Base-by-base conservation (phyloP, 2,329 filamentous ascomycete species). In the Huntiella omanensis region DNA sequence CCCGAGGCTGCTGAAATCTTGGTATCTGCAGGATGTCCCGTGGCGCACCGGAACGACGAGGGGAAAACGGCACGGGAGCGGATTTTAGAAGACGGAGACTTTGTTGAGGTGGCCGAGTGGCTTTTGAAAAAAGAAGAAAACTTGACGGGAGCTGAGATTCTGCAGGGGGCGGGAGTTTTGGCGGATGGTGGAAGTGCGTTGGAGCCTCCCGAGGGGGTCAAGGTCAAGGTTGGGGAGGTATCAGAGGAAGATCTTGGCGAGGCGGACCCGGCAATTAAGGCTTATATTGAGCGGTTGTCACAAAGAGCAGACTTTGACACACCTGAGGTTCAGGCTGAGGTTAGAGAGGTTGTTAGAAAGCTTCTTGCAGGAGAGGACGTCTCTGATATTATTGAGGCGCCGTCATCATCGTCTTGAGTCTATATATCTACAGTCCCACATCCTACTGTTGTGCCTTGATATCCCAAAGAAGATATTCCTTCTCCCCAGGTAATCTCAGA, bases 221-320 rank as follows among this genome's bases (percentile, higher is more conserved):
- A 75, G 42, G 69, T 98, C 50, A 83, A 82, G 32, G 62, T 96
- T 48, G 81, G 81, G 40, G 82, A 81, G 2, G 77, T 91, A 67
- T 68, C 71, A 4, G 71, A 80, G 54, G 66, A 60, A 0, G 67
- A 74, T 39, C 22, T 40, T 8, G 45, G 42, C 5, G 75, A 74
- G 49, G 73, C 80, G 6, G 86, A 96, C 57, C 77, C 83, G 1
- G 86, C 87, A 53, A 84, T 98, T 53, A 76, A 80, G 57, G 70
- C 80, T 53, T 72, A 83, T 45, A 96, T 98, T 57, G 86, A 96
- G 56, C 82, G 94, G 61, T 64, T 98, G 50, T 87, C 91, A 2
- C 71, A 79, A 33, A 71, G 85, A 36, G 77, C 81, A 17, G 86
- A 96, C 57, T 93, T 95, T 55, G 69, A 88, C 54, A 80, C 77